Evolutionary conservation across 2,329 filamentous ascomycete genomes (phyloP).

Genomic region (Thermothelomyces thermophilus): DNA sequence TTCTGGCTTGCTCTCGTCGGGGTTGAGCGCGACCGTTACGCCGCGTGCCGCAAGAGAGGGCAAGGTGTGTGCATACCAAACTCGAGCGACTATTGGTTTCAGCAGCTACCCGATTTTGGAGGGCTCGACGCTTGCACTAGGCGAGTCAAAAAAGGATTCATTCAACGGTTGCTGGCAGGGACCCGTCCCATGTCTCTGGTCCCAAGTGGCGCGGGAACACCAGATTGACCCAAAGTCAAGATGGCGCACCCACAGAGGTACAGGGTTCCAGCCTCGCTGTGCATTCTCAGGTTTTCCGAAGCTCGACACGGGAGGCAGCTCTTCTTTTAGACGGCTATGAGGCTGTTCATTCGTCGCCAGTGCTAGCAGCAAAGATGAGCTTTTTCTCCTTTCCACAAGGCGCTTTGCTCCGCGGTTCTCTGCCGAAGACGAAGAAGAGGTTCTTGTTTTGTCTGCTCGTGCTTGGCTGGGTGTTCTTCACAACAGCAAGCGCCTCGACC

Average conservation of each 20-base stretch:
- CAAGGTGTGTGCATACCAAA: too few relatives aligned
- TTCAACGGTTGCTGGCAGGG: constrained; percentile 9
- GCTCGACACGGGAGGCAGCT: constrained; percentile 14
- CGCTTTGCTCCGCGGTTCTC: too few relatives aligned
- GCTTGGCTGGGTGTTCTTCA: too few relatives aligned
- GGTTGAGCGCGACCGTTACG: background rate
- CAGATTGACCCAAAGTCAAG: constrained; percentile 25
- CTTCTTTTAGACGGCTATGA: background rate
- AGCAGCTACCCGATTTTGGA: constrained; percentile 12
- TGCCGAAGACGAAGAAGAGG: too few relatives aligned
- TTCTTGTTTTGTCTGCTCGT: too few relatives aligned
- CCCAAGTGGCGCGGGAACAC: constrained; percentile 22
- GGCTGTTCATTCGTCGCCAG: background rate
- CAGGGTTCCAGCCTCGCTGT: constrained; percentile 13
- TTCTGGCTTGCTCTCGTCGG: constrained; percentile 14
- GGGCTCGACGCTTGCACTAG: constrained; percentile 7
- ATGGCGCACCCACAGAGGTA: constrained; percentile 24
- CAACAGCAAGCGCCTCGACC: background rate
- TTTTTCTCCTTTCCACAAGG: background rate
- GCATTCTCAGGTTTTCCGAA: constrained; percentile 22
- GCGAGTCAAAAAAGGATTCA: constrained; percentile 1
- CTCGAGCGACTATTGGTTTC: constrained; percentile 17
- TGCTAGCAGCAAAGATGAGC: background rate
- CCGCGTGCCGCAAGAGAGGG: background rate
- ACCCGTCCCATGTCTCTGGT: constrained; percentile 17